Evolutionary conservation across 345 rosid species (phyloP), one percentile per base, ranked within the genome.

Genomic region (Syzygium aromaticum): DNA sequence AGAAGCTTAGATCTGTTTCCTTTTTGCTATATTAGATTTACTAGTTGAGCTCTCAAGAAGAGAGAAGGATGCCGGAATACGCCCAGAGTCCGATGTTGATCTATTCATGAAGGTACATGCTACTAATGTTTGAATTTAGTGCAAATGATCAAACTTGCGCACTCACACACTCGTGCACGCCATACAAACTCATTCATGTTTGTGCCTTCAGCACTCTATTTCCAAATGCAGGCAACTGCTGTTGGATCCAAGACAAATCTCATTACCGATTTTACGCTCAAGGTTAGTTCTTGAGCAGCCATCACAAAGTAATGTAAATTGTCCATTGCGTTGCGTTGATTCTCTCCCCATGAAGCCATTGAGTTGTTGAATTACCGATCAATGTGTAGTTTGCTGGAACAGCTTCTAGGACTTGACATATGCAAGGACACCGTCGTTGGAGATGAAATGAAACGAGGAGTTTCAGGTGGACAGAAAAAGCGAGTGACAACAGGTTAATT

Each of bases 61-160:
- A 63, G 87, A 86, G 78, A 86, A n/a, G 40, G 78, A 40, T 33
- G 51, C 87, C 28, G 38, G 54, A 25, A 64, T 86, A n/a, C 38
- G 38, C 53, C 87, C 87, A 22, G 87, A 61, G 13, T 46, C 87
- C 3, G 54, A 61, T 22, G 43, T 86, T 8, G 87, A 86, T 51
- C 87, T 86, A 11, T 57, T 86, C 56, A 86, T 86, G 87, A 86
- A 86, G 87, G 87, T 86, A 38, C 17, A 15, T 57, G 38, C 85
- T 61, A 61, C 73, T 73, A 19, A 73, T 19, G 46, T 73, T 40
- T 19, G 49, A 73, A 73, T 49, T 73, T 19, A 73, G 80, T 19
- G 80, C 27, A 3, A 33, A 19, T 38, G 80, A 73, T 67, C 7
- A 17, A 33, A 67, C 17, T 33, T 2, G 12, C 1, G 8, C 80